These are phyloP conservation scores for Thymus quinquecostatus DNA, from an alignment of 257 asterid genomes.

Conservation along the genomic window DNA sequence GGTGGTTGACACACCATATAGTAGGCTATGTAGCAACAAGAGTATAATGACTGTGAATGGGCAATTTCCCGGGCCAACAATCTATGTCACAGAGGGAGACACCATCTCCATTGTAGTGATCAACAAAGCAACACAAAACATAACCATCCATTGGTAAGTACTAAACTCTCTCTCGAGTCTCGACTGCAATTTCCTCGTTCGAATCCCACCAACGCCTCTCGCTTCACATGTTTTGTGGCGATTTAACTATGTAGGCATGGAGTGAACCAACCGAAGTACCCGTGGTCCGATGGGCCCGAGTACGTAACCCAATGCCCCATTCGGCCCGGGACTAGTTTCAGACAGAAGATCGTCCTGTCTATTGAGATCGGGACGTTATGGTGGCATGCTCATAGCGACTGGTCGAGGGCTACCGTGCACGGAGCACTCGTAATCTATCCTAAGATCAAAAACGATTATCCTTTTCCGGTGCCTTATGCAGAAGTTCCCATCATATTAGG, in stretches of 20 bases:
- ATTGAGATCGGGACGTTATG: slow-evolving; percentile 58
- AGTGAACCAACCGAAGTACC: slow-evolving; percentile 49
- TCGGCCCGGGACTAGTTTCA: slow-evolving; percentile 42
- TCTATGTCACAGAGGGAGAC: slow-evolving; percentile 44
- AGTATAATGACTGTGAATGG: slow-evolving; percentile 56
- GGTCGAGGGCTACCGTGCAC: slow-evolving; percentile 57
- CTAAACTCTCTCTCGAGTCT: neutral
- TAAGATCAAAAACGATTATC: slow-evolving; percentile 26
- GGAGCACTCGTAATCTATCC: slow-evolving; percentile 55
- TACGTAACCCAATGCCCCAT: slow-evolving; percentile 60
- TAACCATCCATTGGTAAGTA: slow-evolving; percentile 55
- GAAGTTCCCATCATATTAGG: slow-evolving; percentile 58
- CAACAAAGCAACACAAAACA: slow-evolving; percentile 41
- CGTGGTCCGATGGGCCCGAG: slow-evolving; percentile 66
- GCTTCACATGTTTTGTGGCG: neutral
- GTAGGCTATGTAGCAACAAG: slow-evolving; percentile 47
- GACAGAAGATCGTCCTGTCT: slow-evolving; percentile 40
- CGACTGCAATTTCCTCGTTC: neutral
- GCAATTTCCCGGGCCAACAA: slow-evolving; percentile 58
- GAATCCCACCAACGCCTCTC: neutral
- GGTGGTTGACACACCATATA: slow-evolving; percentile 42
- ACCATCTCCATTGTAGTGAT: slow-evolving; percentile 36
- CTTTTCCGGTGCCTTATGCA: slow-evolving; percentile 46
- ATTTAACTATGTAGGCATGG: slow-evolving; percentile 46
- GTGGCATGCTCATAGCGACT: slow-evolving; percentile 66